phyloP scores from a whole-genome alignment of 1,284 basidiomycete species.

The Wolfiporia cocos region DNA sequence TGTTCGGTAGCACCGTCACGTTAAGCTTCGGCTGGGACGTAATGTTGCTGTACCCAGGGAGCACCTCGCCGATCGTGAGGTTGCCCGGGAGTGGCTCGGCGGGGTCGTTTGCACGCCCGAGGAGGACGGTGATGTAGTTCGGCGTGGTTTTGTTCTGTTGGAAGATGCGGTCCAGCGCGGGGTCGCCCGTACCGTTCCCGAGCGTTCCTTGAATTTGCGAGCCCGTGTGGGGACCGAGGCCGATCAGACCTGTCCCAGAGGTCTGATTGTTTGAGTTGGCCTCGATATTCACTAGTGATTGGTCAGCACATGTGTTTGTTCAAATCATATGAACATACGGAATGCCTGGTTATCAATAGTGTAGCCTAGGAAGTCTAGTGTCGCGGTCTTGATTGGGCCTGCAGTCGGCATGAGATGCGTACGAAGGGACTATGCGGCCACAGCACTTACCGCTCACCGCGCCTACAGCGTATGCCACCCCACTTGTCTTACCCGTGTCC shows the following conservation, averaged over 20 bases:
- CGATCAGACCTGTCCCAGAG: conserved; percentile 26
- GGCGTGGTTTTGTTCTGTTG: conserved; percentile 43
- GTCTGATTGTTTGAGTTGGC: conserved; percentile 11
- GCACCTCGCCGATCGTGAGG: conserved; percentile 28
- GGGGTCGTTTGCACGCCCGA: conserved; percentile 22
- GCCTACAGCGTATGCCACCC: conserved; percentile 44
- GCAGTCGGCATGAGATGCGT: conserved; percentile 3
- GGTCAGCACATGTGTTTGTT: not conserved
- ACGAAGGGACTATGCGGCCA: not conserved
- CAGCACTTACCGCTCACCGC: not conserved
- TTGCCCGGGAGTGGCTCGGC: conserved; percentile 23
- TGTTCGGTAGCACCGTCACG: conserved; percentile 19
- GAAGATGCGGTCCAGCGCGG: conserved; percentile 56
- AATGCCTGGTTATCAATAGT: conserved; percentile 50
- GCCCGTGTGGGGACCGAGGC: conserved; percentile 31
- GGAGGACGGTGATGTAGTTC: conserved; percentile 43
- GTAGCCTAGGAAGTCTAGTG: conserved; percentile 47
- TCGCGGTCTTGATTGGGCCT: conserved; percentile 46
- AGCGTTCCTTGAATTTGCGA: conserved; percentile 22
- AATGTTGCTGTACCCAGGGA: conserved; percentile 24
- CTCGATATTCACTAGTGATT: conserved; percentile 17
- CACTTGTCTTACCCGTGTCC: conserved; percentile 32
- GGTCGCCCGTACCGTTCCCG: conserved; percentile 27
- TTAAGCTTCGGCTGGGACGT: conserved; percentile 25
- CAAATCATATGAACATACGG: conserved; percentile 31